Evolutionary conservation across 345 rosid species (phyloP), one percentile per base, ranked within the genome.

Genomic region (Clausena lansium): DNA sequence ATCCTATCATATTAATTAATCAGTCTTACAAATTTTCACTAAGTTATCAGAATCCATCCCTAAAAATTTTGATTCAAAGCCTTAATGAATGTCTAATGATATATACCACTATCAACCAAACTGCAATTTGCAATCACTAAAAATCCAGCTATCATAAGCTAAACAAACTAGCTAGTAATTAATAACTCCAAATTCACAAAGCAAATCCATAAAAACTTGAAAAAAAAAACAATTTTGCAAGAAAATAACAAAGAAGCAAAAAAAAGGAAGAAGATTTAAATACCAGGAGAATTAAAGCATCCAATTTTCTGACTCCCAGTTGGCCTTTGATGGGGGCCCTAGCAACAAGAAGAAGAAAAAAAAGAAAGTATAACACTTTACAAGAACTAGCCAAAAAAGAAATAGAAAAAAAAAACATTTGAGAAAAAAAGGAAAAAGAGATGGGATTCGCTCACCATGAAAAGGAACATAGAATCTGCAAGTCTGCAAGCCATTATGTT

Each of bases 401-500:
- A 63, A 35, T n/a, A n/a, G n/a, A n/a, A n/a, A n/a, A n/a, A n/a
- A n/a, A n/a, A n/a, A n/a, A n/a, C n/a, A n/a, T n/a, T n/a, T n/a
- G n/a, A 4, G 55, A 41, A 70, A 57, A 71, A 28, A 68, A 20
- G 68, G 67, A 9, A 4, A 64, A 38, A 76, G n/a, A 67, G 60
- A 77, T 33, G 36, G 60, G 61, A 25, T 38, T 67, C 1, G 36
- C 39, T 67, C 82, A 91, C 98, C 91, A 73, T 76, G 84, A 84
- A 86, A 77, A 90, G 86, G 79, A 87, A 74, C 75, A 77, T 79
- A 71, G 97, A 91, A 80, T 91, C 89, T 68, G 91, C 83, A 70
- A 91, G 76, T 75, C 85, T 88, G 86, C 88, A 88, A 84, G 94
- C 92, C 98, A 94, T 94, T 67, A 75, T 22, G 10, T 65, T 7